These are phyloP conservation scores for Corylus americana DNA, from an alignment of 306 rosid genomes.

Conservation along the genomic window DNA sequence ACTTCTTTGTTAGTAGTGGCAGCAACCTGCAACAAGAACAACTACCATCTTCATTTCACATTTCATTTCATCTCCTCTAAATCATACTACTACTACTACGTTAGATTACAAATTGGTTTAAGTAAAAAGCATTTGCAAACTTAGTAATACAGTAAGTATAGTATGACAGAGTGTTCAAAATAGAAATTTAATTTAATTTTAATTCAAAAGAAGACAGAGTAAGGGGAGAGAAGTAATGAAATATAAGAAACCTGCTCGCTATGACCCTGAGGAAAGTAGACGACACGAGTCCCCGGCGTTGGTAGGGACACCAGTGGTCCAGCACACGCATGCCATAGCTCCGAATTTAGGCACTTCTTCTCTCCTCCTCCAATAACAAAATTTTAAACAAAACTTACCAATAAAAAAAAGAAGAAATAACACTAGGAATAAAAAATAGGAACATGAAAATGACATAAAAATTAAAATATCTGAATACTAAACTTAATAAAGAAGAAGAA, in stretches of 20 bases:
- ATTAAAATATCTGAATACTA: slow-evolving; percentile 16
- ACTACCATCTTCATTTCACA: neutral
- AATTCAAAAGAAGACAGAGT: too few relatives aligned
- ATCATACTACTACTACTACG: neutral
- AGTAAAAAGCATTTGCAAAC: neutral
- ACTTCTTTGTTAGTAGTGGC: slow-evolving; percentile 79
- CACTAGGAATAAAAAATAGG: slow-evolving; percentile 28
- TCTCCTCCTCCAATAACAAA: slow-evolving; percentile 36
- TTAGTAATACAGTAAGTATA: neutral
- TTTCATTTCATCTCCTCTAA: slow-evolving; percentile 11
- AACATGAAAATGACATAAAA: slow-evolving; percentile 39
- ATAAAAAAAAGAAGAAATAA: slow-evolving; percentile 29
- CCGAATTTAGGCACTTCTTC: slow-evolving; percentile 85
- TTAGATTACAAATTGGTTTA: neutral
- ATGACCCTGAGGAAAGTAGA: slow-evolving; percentile 95
- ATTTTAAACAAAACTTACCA: neutral
- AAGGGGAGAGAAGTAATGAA: neutral
- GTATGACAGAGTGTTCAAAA: neutral
- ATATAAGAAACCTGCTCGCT: slow-evolving; percentile 64
- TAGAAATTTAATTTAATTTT: neutral
- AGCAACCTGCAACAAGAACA: slow-evolving; percentile 51
- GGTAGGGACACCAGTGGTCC: slow-evolving; percentile 88
- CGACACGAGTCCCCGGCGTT: slow-evolving; percentile 69
- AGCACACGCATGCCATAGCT: slow-evolving; percentile 98
- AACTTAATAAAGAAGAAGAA: slow-evolving; percentile 1